Evolutionary conservation across 2,329 filamentous ascomycete species (phyloP), one percentile per base, ranked within the genome.

Genomic region (Rutstroemia sp.): DNA sequence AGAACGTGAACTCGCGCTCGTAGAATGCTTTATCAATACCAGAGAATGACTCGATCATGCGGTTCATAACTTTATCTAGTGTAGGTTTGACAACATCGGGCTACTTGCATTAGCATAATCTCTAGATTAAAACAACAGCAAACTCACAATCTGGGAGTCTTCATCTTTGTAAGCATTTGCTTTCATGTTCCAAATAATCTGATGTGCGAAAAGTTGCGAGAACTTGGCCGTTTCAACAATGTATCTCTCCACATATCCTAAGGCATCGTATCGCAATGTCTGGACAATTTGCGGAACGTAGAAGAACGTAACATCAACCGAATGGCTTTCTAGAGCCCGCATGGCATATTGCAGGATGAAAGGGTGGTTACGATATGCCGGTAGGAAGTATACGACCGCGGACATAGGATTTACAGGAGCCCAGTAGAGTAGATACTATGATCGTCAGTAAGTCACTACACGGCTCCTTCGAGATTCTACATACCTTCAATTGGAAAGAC

Each of bases 101-200:
- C 80, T 88, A 23, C 17, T 23, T 56, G 56, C 48, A 54, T 61
- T 57, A 57, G 60, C 17, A 61, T 56, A 23, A 19, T 19, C 5
- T 47, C 30, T 49, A 7, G 21, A 6, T 37, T 5, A 21, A 14
- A 38, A 8, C 12, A 19, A 30, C 27, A 10, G 27, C 7, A 2
- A 17, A 73, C 84, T 77, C 76, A 89, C 86, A 61, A 95, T 82
- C 65, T 87, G 83, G 14, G 87, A 92, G 63, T 96, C 90, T 66
- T 99, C 92, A 63, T 99, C 95, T 71, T 96, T 99, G 78, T 89
- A 99, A 1, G 92, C 89, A 71, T 99, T 99, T 34, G 94, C 94
- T 71, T 97, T 99, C 87, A 99, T 99, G 70, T 99, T 99, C 94
- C 95, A 99, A 69, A 99, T 99, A 63, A 99, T 97, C 67, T 99